These are phyloP conservation scores for Inonotus obliquus DNA, from an alignment of 1,284 basidiomycete genomes.

Conservation along the genomic window DNA sequence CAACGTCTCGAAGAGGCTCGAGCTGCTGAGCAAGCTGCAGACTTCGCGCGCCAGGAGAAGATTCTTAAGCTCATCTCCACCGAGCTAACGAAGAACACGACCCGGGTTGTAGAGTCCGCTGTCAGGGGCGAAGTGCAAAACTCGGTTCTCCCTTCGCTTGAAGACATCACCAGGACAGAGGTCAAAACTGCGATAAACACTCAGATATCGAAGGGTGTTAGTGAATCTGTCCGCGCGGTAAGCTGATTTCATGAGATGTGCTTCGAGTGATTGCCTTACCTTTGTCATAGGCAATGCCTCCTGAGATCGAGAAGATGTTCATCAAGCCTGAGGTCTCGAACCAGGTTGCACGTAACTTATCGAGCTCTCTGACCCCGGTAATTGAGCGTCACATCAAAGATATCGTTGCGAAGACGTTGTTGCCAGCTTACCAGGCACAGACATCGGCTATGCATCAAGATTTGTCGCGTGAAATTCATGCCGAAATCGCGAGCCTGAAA, in stretches of 20 bases:
- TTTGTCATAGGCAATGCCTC: conserved; percentile 54
- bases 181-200: conserved; percentile 70
- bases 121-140: conserved; percentile 77
- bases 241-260: background rate
- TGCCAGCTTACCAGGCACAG: conserved; percentile 69
- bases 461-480: conserved; percentile 63
- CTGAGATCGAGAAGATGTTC: conserved; percentile 72
- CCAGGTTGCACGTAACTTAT: conserved; percentile 69
- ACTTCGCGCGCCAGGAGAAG: conserved; percentile 79
- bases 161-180: conserved; percentile 73
- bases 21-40: conserved; percentile 66
- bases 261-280: conserved; percentile 11
- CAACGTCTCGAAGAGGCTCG: conserved; percentile 77
- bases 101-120: conserved; percentile 77
- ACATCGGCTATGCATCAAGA: conserved; percentile 72
- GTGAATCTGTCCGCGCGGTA: conserved; percentile 69
- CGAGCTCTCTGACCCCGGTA: conserved; percentile 60
- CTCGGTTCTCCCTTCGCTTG: conserved; percentile 73
- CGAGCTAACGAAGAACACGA: conserved; percentile 79
- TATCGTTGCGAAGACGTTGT: conserved; percentile 61
- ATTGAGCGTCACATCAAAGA: conserved; percentile 81
- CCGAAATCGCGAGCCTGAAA: conserved; percentile 70
- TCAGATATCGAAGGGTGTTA: conserved; percentile 66
- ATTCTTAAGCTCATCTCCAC: conserved; percentile 81
- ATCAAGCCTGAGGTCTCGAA: conserved; percentile 69